A percentile compares a stretch with the other conserved stretches of the same genome.
These are phyloP conservation scores for Pyrus hybrid DNA, from an alignment of 331 rosid genomes.

Conservation along the genomic window DNA sequence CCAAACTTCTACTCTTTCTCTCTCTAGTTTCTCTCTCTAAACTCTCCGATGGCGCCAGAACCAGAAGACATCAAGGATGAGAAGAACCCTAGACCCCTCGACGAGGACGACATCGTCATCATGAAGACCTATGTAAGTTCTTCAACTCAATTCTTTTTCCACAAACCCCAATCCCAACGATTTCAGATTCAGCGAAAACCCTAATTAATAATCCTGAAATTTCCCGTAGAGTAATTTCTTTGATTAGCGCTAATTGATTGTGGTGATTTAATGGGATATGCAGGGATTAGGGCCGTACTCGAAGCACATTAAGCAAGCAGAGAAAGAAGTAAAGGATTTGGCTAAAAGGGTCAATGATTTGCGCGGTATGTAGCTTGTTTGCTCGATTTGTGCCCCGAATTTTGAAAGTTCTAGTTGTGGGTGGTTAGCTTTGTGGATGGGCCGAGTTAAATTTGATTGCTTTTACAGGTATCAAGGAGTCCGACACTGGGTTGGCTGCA, in stretches of 20 bases:
- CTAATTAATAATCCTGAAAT: not conserved
- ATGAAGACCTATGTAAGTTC: slow-evolving; percentile 82
- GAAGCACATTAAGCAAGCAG: slow-evolving; percentile 63
- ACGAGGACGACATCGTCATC: slow-evolving; percentile 94
- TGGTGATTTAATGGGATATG: not conserved
- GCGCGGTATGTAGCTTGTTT: slow-evolving; percentile 43
- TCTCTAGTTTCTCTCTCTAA: not conserved
- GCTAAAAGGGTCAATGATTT: slow-evolving; percentile 91
- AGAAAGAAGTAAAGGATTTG: slow-evolving; percentile 88
- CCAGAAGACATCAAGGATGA: slow-evolving; percentile 91
- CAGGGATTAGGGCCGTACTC: slow-evolving; percentile 99
- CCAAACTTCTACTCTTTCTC: not conserved
- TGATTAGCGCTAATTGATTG: not conserved
- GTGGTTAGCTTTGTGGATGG: not conserved
- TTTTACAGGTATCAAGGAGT: slow-evolving; percentile 82
- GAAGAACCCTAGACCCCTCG: slow-evolving; percentile 95
- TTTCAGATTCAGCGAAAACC: not conserved
- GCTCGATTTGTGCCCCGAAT: not conserved
- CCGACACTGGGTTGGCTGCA: slow-evolving; percentile 98
- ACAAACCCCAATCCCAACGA: slow-evolving; percentile 22
- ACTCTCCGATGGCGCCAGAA: slow-evolving; percentile 55
- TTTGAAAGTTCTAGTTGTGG: not conserved
- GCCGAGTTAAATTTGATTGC: not conserved
- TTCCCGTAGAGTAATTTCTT: not conserved
- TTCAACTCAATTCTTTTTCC: not conserved